Conservation (phyloP, 306 rosid genomes). For the Ammopiptanthus mongolicus region DNA sequence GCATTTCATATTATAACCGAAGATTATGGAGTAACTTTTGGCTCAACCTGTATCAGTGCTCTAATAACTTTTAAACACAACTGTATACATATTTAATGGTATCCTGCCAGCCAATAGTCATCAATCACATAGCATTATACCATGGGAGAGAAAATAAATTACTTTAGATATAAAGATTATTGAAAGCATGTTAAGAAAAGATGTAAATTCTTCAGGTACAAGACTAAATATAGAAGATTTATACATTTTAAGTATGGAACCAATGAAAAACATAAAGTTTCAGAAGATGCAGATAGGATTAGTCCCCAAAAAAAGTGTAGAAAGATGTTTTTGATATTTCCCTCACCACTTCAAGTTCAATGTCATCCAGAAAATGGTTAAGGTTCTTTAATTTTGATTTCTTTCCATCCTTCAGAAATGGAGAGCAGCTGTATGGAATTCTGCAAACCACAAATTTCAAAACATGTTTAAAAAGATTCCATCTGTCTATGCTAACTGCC, state of each 20-base stretch:
- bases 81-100: neutral
- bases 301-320: neutral
- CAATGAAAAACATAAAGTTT: neutral
- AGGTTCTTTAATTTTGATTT: constrained; percentile 33
- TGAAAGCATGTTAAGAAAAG: neutral
- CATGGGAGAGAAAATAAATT: constrained; percentile 3
- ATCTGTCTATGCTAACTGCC: neutral
- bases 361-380: constrained; percentile 43
- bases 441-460: constrained; percentile 20
- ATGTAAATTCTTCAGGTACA: neutral
- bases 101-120: neutral
- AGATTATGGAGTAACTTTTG: neutral
- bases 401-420: constrained; percentile 38
- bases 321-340: constrained; percentile 18
- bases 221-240: neutral
- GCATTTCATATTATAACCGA: neutral
- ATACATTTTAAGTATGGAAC: neutral
- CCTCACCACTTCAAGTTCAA: constrained; percentile 64
- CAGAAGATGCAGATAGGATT: constrained; percentile 8
- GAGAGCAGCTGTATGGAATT: constrained; percentile 37
- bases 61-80: neutral
- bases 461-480: neutral
- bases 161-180: neutral
- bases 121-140: neutral
- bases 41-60: neutral